Evolutionary conservation across 257 asterid genomes (phyloP).

Genomic region (Plectranthus barbatus): DNA sequence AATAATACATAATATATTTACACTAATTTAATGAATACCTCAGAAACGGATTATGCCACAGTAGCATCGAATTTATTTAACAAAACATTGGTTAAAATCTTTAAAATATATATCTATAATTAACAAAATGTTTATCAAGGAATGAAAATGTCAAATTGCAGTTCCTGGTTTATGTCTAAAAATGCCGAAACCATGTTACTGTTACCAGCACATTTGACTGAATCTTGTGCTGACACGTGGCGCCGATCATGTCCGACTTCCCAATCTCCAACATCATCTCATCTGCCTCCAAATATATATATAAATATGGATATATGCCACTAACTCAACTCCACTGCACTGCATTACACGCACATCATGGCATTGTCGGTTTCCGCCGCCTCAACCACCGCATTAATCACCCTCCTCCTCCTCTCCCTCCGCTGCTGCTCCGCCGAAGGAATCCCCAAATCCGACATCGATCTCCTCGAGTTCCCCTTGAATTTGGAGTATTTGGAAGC

Average conservation of each 20-base stretch:
- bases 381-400: constrained; percentile 14
- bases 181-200: too few relatives aligned
- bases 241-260: too few relatives aligned
- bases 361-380: constrained; percentile 18
- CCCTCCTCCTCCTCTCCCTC: constrained; percentile 5
- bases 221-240: not conserved
- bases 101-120: too few relatives aligned
- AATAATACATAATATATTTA: too few relatives aligned
- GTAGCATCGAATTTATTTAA: too few relatives aligned
- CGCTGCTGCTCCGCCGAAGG: not conserved
- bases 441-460: constrained; percentile 34
- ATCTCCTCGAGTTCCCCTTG: constrained; percentile 59
- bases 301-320: not conserved
- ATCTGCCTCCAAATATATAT: too few relatives aligned
- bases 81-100: too few relatives aligned
- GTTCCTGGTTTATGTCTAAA: not conserved
- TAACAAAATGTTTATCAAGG: too few relatives aligned
- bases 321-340: not conserved
- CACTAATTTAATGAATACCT: too few relatives aligned
- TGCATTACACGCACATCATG: constrained; percentile 5
- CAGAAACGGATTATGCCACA: too few relatives aligned
- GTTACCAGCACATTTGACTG: not conserved
- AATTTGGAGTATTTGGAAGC: constrained; percentile 81
- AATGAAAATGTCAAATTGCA: not conserved
- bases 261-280: not conserved